Evolutionary conservation across 2,329 filamentous ascomycete species (phyloP).

Genomic region (Chaetomium sp.): DNA sequence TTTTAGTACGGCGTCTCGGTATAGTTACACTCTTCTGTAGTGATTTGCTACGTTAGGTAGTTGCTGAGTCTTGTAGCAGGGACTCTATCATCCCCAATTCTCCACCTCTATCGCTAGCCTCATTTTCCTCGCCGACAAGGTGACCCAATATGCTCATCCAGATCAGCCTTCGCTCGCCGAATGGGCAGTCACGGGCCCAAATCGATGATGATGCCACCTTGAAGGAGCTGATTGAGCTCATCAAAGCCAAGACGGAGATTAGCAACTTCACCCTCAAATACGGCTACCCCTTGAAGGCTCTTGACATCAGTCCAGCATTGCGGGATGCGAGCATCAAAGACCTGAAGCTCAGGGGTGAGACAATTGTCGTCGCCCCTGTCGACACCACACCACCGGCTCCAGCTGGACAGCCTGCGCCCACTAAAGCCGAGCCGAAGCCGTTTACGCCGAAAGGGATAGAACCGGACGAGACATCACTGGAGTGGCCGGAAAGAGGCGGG

Average conservation of each 20-base stretch:
- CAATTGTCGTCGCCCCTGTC: conserved; percentile 52
- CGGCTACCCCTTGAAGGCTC: conserved; percentile 75
- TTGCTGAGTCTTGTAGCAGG: not conserved
- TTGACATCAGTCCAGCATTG: conserved; percentile 58
- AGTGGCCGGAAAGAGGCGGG: conserved; percentile 54
- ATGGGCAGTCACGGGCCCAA: conserved; percentile 69
- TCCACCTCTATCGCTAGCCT: not conserved
- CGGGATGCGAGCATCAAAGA: conserved; percentile 51
- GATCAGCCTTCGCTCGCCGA: conserved; percentile 73
- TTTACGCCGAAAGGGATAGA: conserved; percentile 42
- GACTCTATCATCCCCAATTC: not conserved
- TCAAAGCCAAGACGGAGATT: conserved; percentile 66
- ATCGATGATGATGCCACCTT: conserved; percentile 70
- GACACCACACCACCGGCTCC: conserved; percentile 37
- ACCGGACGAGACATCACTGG: conserved; percentile 49
- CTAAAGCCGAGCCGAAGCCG: conserved; percentile 30
- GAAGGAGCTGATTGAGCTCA: conserved; percentile 59
- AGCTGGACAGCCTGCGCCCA: conserved; percentile 17
- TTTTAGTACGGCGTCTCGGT: not conserved
- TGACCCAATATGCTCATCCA: conserved; percentile 56
- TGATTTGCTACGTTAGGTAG: not conserved
- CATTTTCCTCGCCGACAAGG: not conserved
- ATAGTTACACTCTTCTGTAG: not conserved
- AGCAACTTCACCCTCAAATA: conserved; percentile 75
- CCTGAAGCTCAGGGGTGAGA: conserved; percentile 53